Base-by-base conservation (phyloP, 768 basidiomycete genomes). In the Boletus speciosus region DNA sequence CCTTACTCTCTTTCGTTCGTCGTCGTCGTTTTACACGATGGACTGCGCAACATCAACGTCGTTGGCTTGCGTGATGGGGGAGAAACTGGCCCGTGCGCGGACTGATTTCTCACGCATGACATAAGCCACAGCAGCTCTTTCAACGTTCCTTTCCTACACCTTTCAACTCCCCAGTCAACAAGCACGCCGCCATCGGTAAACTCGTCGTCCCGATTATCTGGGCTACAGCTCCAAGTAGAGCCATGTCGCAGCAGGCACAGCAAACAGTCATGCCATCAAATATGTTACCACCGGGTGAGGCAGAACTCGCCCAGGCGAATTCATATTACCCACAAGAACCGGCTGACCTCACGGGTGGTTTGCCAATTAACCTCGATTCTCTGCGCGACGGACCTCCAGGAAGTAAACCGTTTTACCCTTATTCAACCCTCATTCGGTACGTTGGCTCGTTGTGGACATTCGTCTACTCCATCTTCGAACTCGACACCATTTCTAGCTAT, bases 321-420 rank as follows among this genome's bases (percentile, higher is more conserved):
- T 82, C 80, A 54, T 85, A 82, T 49, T 90, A 90, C 68, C 89
- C 89, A 48, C 88, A 87, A 37, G 81, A 81, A 58, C 84, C 85
- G 57, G 85, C 78, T 65, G 89, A 92, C 75, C 79, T 91, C 57
- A 88, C 88, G 8, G 89, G 90, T 23, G 89, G 89, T 23, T 77
- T 91, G 32, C 90, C 90, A 47, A 89, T 93, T 65, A 93, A 89
- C 65, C 85, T 93, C 25, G 89, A 91, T 70, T 92, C 90, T 4
- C 76, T 93, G 52, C 79, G 90, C 49, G 90, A 93, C 66, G 90
- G 91, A 0, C 91, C 90, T 3, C 89, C 91, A 7, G 90, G 91
- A 44, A 90, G 84, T 68, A 93, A 93, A 69, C 90, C 90, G 6
- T 92, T 93, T 65, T 93, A 93, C 65, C 91, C 90, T 3, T 93